phyloP scores from a whole-genome alignment of 2,329 filamentous ascomycete genomes.

The Sporothrix inflata region DNA sequence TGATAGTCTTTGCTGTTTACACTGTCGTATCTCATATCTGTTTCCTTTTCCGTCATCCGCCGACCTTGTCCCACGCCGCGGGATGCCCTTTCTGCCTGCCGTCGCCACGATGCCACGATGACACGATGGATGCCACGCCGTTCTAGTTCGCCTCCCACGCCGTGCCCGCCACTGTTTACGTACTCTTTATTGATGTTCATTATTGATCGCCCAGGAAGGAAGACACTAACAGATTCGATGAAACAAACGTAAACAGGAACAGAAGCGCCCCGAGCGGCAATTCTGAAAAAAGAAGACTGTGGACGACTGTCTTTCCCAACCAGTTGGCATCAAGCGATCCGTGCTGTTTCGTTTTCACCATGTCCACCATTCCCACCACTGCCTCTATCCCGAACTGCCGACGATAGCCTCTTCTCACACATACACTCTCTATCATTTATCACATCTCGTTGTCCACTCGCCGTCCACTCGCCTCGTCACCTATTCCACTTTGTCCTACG shows the following conservation, averaged over 20 bases:
- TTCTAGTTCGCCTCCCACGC: not conserved
- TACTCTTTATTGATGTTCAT: constrained; percentile 7
- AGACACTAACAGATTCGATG: not conserved
- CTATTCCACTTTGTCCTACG: not conserved
- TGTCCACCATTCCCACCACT: not conserved
- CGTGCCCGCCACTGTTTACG: constrained; percentile 6
- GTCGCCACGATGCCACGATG: not conserved
- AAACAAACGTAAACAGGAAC: not conserved
- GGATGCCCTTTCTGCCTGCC: not conserved
- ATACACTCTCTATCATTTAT: not conserved
- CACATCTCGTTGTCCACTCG: not conserved
- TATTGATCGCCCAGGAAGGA: not conserved
- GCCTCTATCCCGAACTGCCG: not conserved
- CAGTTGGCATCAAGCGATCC: not conserved
- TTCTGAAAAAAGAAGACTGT: not conserved
- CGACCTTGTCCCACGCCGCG: not conserved
- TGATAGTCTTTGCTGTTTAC: too few species aligned
- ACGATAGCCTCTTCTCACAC: not conserved
- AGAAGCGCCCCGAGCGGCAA: not conserved
- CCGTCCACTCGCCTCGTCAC: not conserved
- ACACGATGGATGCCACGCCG: not conserved
- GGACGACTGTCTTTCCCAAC: too few species aligned
- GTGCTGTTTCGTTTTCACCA: not conserved
- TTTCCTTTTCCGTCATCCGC: too few species aligned
- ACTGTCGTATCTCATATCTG: too few species aligned